Base-by-base conservation (phyloP, 2,329 filamentous ascomycete species). In the Aspergillus chevalieri region DNA sequence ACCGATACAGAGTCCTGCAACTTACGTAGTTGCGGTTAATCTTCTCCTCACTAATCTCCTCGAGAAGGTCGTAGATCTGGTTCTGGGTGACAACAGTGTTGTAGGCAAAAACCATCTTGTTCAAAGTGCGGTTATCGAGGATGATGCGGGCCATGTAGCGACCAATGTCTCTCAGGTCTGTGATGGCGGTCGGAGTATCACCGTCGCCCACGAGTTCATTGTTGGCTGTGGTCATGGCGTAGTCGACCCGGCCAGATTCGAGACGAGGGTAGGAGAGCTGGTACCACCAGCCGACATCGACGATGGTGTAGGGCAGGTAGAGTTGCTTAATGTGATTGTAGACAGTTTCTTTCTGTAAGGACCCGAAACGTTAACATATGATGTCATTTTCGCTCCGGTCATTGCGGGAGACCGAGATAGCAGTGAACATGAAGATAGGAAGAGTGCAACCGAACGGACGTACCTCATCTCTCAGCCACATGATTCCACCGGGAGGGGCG, bases 271-370 rank as follows among this genome's bases (percentile, higher is more conserved):
- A 67, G 4, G 67, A 65, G 26, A 77, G 55, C 56, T 81, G 77
- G 57, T 79, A 77, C 80, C 80, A 83, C 67, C 69, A 80, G n/a
- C 79, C 80, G 10, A 81, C 72, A 52, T 83, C 79, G 45, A 82
- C 74, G 57, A 79, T 66, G 5, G 80, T 82, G 64, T 76, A 83
- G 0, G 77, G 76, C 1, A 83, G 68, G 28, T 68, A 63, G 1
- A 77, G 57, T 47, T 68, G 64, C 56, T 75, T 74, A 51, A 81
- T 67, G 47, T 77, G 71, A 49, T 77, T 71, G 57, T 77, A 71
- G 10, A 80, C 67, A 2, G 68, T 63, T 54, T 81, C 76, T 67
- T 82, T 82, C 64, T 74, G 52, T 33, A 43, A 9, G 19, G 17
- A 24, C n/a, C 8, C 21, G 14, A 43, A 17, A 41, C 30, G 22